Evolutionary conservation across 2,329 filamentous ascomycete species (phyloP), one percentile per base, ranked within the genome.

Genomic region (Colletotrichum sp.): DNA sequence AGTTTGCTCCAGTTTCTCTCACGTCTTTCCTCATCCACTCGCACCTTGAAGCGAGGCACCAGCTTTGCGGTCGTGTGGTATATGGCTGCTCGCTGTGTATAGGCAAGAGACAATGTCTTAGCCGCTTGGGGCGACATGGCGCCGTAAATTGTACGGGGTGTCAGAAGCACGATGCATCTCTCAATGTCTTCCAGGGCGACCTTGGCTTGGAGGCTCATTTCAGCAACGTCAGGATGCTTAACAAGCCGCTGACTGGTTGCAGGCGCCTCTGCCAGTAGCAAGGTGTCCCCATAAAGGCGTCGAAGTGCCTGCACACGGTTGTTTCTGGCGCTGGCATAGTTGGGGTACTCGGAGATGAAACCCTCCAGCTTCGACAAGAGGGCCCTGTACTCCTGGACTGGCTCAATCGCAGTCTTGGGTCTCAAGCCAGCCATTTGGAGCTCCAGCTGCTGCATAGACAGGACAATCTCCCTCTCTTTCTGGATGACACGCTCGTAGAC

Each of bases 241-340:
- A 89, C 81, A 60, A 91, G 82, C 30, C 86, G 87, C 79, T 83
- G 85, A 8, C 84, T 80, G 66, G 81, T 84, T 61, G 83, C 82
- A 0, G 81, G 81, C 16, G 84, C 84, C 28, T 84, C 81, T 28
- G 82, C 79, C 43, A 92, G 82, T 26, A 93, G 83, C 81, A 92
- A 86, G 4, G 86, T 84, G 80, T 94, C 92, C 13, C 92, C 93
- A 77, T 93, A 92, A 72, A 92, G 84, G 64, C 93, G 86, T 26
- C 93, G 86, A 34, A 90, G 79, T 10, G 93, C 89, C 82, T 96
- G 95, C 4, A 93, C 94, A 66, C 94, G 89, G 83, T 96, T 96
- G 82, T 95, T 94, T 74, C 92, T 90, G 7, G 92, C 93, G 77
- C 93, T 95, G 26, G 94, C 93, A 83, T 96, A 96, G 36, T 86